Conservation (phyloP, 179 eudicot species). For the Spinacia oleracea region DNA sequence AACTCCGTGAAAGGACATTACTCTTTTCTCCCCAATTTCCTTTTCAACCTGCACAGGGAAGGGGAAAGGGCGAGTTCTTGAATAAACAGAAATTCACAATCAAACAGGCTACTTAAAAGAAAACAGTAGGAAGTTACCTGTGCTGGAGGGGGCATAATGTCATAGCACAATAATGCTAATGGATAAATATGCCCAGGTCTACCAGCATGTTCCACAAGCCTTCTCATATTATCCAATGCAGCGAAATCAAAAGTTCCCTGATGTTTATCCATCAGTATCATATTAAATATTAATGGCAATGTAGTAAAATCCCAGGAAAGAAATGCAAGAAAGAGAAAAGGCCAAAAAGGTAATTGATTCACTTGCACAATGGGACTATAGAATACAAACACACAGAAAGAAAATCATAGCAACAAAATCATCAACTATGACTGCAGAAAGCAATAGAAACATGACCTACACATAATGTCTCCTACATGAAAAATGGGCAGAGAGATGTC, state of each 20-base stretch:
- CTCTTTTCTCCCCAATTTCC: constrained; percentile 92
- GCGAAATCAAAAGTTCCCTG: constrained; percentile 94
- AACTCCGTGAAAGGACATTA: constrained; percentile 73
- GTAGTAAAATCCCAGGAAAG: constrained; percentile 10
- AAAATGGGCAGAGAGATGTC: neutral
- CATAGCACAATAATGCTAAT: constrained; percentile 71
- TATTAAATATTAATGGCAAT: constrained; percentile 29
- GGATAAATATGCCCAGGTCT: constrained; percentile 92
- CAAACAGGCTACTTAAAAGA: neutral
- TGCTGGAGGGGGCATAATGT: constrained; percentile 50
- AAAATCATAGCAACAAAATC: neutral
- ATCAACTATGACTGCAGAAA: neutral
- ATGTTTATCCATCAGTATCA: constrained; percentile 43
- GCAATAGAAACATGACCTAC: neutral
- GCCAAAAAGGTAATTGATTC: neutral
- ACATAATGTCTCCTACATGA: neutral
- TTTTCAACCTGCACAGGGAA: constrained; percentile 70
- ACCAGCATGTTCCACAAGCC: constrained; percentile 85
- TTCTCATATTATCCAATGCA: constrained; percentile 90
- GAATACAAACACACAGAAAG: neutral
- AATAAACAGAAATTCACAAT: neutral
- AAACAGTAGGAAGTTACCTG: constrained; percentile 31
- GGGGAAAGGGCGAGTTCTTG: constrained; percentile 3
- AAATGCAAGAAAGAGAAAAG: constrained; percentile 9
- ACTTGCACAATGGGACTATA: neutral